Evolutionary conservation across 805 yeast genomes (phyloP).

Genomic region (Saccharomyces paradoxus): DNA sequence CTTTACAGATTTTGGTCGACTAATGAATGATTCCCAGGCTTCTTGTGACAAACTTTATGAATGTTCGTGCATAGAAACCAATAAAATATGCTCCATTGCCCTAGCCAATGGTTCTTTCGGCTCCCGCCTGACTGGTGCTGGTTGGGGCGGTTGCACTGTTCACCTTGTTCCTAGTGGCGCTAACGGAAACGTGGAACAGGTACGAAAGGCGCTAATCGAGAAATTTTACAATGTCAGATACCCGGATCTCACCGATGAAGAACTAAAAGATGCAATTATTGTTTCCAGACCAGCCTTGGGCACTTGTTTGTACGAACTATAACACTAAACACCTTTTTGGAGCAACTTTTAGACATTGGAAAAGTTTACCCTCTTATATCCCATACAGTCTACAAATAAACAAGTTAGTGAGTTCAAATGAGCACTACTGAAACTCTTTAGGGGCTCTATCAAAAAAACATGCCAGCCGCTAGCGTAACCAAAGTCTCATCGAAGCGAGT

Average conservation of each 20-base stretch:
- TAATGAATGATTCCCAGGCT: slow-evolving; percentile 53
- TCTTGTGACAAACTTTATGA: slow-evolving; percentile 43
- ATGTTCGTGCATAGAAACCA: slow-evolving; percentile 50
- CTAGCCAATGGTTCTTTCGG: slow-evolving; percentile 50
- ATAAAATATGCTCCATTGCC: slow-evolving; percentile 47
- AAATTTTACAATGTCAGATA: slow-evolving; percentile 43
- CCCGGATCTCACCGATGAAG: slow-evolving; percentile 40
- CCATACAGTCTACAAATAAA: not conserved
- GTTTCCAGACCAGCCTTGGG: slow-evolving; percentile 52
- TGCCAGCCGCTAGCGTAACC: not conserved
- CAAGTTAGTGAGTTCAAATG: not conserved
- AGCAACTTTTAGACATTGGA: not conserved
- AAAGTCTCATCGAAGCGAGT: not conserved
- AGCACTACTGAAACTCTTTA: no score
- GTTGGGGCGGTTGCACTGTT: slow-evolving; percentile 71
- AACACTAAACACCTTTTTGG: not conserved
- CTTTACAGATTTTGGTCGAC: slow-evolving; percentile 39
- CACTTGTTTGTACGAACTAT: slow-evolving; percentile 29
- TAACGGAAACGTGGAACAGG: slow-evolving; percentile 23
- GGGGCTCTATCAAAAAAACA: no score
- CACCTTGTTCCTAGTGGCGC: slow-evolving; percentile 39
- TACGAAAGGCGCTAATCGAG: slow-evolving; percentile 40
- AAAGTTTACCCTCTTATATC: not conserved
- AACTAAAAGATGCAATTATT: slow-evolving; percentile 44
- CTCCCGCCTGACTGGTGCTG: slow-evolving; percentile 71